Evolutionary conservation across 139 green algal species (phyloP).

Genomic region (Tetradesmus lagerheimii): DNA sequence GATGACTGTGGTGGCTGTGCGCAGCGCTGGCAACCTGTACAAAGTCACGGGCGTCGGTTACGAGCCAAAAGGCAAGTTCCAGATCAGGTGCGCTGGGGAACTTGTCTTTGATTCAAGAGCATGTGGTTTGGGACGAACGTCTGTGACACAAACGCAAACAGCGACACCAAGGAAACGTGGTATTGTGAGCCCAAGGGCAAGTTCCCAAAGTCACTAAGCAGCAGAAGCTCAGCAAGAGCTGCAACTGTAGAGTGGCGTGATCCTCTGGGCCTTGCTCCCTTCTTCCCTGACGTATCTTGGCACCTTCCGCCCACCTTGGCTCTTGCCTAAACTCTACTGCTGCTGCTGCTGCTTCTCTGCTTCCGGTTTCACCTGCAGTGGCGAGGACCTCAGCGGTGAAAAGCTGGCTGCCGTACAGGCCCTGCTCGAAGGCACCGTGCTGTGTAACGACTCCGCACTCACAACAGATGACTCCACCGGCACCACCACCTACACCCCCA

Average conservation of each 20-base stretch:
- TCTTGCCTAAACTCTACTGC: not conserved
- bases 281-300: too few species aligned
- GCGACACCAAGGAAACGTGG: too few species aligned
- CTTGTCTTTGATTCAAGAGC: too few species aligned
- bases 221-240: too few species aligned
- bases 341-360: not conserved
- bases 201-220: too few species aligned
- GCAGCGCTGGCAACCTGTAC: slow-evolving; percentile 38
- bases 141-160: too few species aligned
- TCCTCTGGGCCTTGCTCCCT: too few species aligned
- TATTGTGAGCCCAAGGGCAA: too few species aligned
- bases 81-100: not conserved
- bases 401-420: not conserved
- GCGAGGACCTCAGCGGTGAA: not conserved
- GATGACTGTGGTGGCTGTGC: slow-evolving; percentile 69
- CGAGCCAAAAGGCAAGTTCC: slow-evolving; percentile 52
- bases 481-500: slow-evolving; percentile 11
- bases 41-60: slow-evolving; percentile 59
- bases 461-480: slow-evolving; percentile 34
- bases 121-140: too few species aligned
- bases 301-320: not conserved
- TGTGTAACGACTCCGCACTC: slow-evolving; percentile 58
- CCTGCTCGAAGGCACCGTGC: slow-evolving; percentile 49
- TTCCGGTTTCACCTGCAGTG: slow-evolving; percentile 17
- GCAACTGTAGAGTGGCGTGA: too few species aligned